These are phyloP conservation scores for Hymenotorrendiella dingleyae DNA, from an alignment of 2,329 filamentous ascomycete species.

Conservation along the genomic window DNA sequence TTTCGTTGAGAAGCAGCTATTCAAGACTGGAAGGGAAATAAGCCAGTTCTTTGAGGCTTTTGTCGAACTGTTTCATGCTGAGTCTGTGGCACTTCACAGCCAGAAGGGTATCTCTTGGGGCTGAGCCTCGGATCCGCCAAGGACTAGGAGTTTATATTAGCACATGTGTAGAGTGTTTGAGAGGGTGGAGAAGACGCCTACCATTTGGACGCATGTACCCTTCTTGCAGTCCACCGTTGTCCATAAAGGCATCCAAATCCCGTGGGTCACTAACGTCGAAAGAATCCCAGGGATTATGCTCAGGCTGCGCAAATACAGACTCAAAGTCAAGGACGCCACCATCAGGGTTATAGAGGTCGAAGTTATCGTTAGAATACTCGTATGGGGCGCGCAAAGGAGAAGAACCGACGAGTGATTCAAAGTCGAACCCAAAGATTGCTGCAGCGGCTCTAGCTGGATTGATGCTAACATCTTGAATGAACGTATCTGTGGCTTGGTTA, in stretches of 20 bases:
- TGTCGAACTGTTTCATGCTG: too few relatives aligned
- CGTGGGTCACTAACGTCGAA: background rate
- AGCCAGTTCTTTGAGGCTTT: too few relatives aligned
- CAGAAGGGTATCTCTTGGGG: too few relatives aligned
- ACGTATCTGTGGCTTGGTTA: too few relatives aligned
- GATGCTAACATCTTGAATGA: background rate
- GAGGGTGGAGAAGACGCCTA: too few relatives aligned
- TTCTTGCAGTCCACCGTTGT: background rate
- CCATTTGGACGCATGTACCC: constrained; percentile 1
- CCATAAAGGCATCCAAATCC: background rate
- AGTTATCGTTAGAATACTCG: background rate
- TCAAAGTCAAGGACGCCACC: constrained; percentile 2
- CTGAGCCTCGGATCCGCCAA: background rate
- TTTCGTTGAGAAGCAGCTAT: too few relatives aligned
- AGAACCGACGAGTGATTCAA: background rate
- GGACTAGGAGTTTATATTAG: background rate
- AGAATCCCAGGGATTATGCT: background rate
- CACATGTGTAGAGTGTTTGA: too few relatives aligned
- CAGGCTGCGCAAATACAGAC: background rate
- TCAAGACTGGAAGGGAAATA: too few relatives aligned
- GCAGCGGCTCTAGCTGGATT: background rate
- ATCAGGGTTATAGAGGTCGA: background rate
- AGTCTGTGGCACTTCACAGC: too few relatives aligned
- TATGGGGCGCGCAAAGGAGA: background rate
- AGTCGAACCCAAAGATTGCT: constrained; percentile 4